Evolutionary conservation across 129 eudicot genomes (phyloP).

Genomic region (Ambrosia artemisiifolia): DNA sequence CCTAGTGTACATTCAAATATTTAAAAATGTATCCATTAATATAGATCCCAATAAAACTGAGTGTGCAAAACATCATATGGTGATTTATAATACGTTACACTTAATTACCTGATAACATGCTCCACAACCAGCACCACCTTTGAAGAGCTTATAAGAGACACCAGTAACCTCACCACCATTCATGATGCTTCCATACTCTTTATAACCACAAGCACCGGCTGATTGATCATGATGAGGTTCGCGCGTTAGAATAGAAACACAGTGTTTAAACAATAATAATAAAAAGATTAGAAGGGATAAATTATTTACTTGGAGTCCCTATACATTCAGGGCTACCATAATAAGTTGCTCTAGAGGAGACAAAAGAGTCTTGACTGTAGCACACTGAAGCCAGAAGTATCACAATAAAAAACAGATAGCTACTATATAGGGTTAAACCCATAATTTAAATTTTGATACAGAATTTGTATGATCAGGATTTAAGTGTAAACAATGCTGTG

Average conservation of each 20-base stretch:
- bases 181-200: conserved; percentile 70
- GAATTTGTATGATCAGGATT: not conserved
- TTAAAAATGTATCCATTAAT: too few relatives aligned
- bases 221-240: conserved; percentile 7
- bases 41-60: too few relatives aligned
- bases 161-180: conserved; percentile 77
- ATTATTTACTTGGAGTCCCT: conserved; percentile 62
- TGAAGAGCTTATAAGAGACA: conserved; percentile 65
- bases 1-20: too few relatives aligned
- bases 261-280: too few relatives aligned
- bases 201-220: conserved; percentile 97
- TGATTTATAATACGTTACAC: not conserved
- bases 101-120: conserved; percentile 98
- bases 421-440: conserved; percentile 31
- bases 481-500: conserved; percentile 3
- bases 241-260: not conserved
- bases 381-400: conserved; percentile 40
- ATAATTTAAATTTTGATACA: conserved; percentile 13
- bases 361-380: conserved; percentile 43
- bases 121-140: conserved; percentile 91
- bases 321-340: conserved; percentile 85
- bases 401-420: conserved; percentile 23
- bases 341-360: conserved; percentile 77
- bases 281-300: not conserved
- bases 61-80: too few relatives aligned